phyloP scores from a whole-genome alignment of 2,329 filamentous ascomycete genomes.

The Parastagonospora nodorum region DNA sequence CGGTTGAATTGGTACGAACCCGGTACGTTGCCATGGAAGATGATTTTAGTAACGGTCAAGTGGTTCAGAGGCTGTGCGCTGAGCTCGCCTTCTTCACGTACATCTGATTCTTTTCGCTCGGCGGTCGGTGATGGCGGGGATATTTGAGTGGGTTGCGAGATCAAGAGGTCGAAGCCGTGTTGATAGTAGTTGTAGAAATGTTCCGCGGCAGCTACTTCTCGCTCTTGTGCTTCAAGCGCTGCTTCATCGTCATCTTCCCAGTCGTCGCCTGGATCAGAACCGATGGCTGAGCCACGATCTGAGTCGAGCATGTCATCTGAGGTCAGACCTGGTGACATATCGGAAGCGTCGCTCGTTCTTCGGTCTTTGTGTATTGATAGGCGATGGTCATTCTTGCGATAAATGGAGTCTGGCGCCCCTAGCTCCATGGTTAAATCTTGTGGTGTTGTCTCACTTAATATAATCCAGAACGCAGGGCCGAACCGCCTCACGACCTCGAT shows the following conservation, averaged over 20 bases:
- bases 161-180: conserved; percentile 88
- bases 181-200: conserved; percentile 97
- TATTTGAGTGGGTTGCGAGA: conserved; percentile 71
- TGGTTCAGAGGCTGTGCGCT: conserved; percentile 58
- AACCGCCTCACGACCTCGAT: conserved; percentile 78
- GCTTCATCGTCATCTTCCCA: conserved; percentile 52
- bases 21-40: conserved; percentile 92
- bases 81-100: conserved; percentile 30
- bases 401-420: conserved; percentile 91
- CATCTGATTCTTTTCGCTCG: conserved; percentile 52
- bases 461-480: conserved; percentile 70
- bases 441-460: conserved; percentile 82
- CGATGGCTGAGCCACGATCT: conserved; percentile 39
- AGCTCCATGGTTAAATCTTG: conserved; percentile 91
- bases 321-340: conserved; percentile 36
- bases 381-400: conserved; percentile 85
- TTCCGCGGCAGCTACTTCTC: conserved; percentile 66
- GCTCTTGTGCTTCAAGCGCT: conserved; percentile 64
- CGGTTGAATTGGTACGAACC: conserved; percentile 97
- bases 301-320: conserved; percentile 39
- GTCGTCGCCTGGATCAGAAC: conserved; percentile 50
- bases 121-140: conserved; percentile 60
- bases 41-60: conserved; percentile 86
- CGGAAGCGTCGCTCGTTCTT: conserved; percentile 42
- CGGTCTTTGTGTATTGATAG: conserved; percentile 76